phyloP scores from a whole-genome alignment of 805 yeast genomes.

The Saccharomyces cerevisiae region DNA sequence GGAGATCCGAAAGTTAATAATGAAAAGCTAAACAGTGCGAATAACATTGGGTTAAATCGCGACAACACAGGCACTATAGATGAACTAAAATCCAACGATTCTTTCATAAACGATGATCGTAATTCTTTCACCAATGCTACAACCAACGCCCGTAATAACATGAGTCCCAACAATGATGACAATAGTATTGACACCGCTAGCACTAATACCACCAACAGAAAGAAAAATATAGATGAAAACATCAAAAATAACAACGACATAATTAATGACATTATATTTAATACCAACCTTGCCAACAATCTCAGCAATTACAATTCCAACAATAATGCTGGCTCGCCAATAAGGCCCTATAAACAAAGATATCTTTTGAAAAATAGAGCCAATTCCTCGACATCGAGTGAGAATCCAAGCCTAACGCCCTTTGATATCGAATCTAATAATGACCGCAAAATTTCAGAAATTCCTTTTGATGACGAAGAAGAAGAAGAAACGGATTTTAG shows the following conservation, averaged over 20 bases:
- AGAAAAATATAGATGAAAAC: not conserved
- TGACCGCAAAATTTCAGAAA: constrained; percentile 18
- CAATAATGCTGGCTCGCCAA: not conserved
- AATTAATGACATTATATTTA: not conserved
- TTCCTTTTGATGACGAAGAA: constrained; percentile 21
- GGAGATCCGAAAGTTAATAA: not conserved
- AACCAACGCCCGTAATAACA: not conserved
- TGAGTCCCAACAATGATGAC: constrained; percentile 1
- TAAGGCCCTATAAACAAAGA: constrained; percentile 4
- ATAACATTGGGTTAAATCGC: not conserved
- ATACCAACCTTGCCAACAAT: not conserved
- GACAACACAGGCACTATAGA: not conserved
- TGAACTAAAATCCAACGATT: not conserved
- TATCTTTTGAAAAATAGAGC: constrained; percentile 22
- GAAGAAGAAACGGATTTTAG: constrained; percentile 1
- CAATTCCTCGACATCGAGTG: constrained; percentile 6
- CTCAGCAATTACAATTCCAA: not conserved
- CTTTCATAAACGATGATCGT: not conserved
- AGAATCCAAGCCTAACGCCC: not conserved
- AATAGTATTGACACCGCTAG: not conserved
- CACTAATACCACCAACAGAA: not conserved
- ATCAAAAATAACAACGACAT: not conserved
- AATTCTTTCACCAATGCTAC: not conserved
- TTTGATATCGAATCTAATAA: not conserved
- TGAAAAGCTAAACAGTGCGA: not conserved